Conservation (phyloP, 2,329 filamentous ascomycete genomes). For the Ophiosphaerella herpotricha region DNA sequence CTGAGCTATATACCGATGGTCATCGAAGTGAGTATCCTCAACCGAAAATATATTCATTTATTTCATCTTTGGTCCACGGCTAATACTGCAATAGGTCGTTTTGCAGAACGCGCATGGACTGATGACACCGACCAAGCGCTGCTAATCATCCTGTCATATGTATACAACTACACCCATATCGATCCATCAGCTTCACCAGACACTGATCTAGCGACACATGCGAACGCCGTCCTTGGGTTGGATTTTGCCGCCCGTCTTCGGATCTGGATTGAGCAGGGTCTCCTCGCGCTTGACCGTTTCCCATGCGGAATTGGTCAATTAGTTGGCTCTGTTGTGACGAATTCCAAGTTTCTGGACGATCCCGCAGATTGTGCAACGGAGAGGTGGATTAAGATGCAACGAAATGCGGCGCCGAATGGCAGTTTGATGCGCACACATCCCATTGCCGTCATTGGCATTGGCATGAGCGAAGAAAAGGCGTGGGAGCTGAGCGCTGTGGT, state of each 20-base stretch:
- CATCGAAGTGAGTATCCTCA: conserved; percentile 48
- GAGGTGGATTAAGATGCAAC: conserved; percentile 49
- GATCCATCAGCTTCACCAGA: background rate
- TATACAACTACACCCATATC: conserved; percentile 47
- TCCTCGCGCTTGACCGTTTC: conserved; percentile 53
- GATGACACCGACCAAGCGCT: conserved; percentile 62
- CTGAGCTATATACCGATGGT: conserved; percentile 51
- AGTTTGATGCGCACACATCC: conserved; percentile 60
- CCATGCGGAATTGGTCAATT: conserved; percentile 56
- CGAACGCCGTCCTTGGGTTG: conserved; percentile 18
- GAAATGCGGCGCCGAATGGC: conserved; percentile 56
- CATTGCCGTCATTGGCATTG: conserved; percentile 55
- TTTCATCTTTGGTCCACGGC: background rate
- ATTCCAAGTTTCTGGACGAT: conserved; percentile 46
- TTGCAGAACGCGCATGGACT: conserved; percentile 53
- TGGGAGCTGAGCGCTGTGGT: conserved; percentile 52
- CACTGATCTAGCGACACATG: background rate
- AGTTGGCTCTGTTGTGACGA: conserved; percentile 52
- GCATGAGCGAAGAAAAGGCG: conserved; percentile 48
- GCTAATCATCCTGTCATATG: conserved; percentile 55
- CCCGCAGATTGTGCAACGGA: conserved; percentile 49
- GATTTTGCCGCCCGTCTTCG: conserved; percentile 55
- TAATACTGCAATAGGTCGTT: conserved; percentile 18
- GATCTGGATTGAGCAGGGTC: conserved; percentile 55
- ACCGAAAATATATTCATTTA: background rate